These are phyloP conservation scores for Thuja plicata DNA, from an alignment of 83 land plant genomes.

Conservation along the genomic window DNA sequence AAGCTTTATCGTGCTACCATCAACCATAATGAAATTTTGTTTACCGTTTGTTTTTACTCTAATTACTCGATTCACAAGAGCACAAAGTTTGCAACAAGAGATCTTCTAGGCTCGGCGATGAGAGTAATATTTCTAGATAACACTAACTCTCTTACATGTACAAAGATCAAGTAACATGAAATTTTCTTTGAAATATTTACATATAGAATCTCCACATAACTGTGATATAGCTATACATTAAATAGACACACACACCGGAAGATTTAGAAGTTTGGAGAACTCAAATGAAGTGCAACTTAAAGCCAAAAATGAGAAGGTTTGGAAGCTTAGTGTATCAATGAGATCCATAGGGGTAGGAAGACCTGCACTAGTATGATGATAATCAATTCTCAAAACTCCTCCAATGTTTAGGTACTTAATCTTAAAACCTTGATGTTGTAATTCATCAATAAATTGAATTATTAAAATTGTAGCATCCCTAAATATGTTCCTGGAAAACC, in stretches of 20 bases:
- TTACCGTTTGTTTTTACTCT: slow-evolving; percentile 99
- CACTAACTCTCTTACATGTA: slow-evolving; percentile 85
- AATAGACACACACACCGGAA: not conserved
- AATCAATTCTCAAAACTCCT: slow-evolving; percentile 96
- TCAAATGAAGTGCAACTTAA: not conserved
- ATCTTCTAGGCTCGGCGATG: slow-evolving; percentile 97
- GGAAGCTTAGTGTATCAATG: slow-evolving; percentile 68
- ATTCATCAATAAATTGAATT: slow-evolving; percentile 85
- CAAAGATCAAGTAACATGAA: not conserved
- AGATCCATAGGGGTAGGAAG: slow-evolving; percentile 96
- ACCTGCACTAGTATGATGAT: slow-evolving; percentile 82
- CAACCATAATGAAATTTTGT: slow-evolving; percentile 88
- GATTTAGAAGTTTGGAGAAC: not conserved
- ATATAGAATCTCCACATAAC: slow-evolving; percentile 1
- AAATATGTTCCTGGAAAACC: slow-evolving; percentile 76
- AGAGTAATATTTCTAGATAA: slow-evolving; percentile 63
- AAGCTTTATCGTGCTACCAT: slow-evolving; percentile 99
- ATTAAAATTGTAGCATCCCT: slow-evolving; percentile 90
- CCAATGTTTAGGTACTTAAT: slow-evolving; percentile 91
- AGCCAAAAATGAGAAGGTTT: not conserved
- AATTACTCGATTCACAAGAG: slow-evolving; percentile 80
- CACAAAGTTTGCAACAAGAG: slow-evolving; percentile 92
- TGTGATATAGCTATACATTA: not conserved
- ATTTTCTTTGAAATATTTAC: not conserved
- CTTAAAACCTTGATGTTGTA: slow-evolving; percentile 79